Percentiles rank a stretch among this genome's conserved stretches.
These are phyloP conservation scores for Plasmodium gonderi DNA, from an alignment of 169 alveolate genomes.

Conservation along the genomic window DNA sequence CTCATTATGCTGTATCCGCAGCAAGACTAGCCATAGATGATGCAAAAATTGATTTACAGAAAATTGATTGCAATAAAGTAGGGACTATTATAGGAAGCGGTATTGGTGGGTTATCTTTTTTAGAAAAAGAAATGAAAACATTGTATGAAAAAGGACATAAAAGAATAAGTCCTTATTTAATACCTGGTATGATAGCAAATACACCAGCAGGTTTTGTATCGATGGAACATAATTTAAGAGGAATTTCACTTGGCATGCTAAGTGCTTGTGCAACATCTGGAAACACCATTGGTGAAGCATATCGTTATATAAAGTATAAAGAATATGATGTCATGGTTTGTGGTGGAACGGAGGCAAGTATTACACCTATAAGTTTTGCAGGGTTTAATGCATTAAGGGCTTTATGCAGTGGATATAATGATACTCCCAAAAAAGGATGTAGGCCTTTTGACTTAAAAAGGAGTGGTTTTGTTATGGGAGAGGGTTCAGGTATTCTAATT, in stretches of 20 bases:
- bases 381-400: constrained; percentile 88
- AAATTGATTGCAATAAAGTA: constrained; percentile 71
- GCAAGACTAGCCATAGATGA: constrained; percentile 81
- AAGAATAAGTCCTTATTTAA: constrained; percentile 78
- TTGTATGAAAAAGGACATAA: constrained; percentile 76
- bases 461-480: constrained; percentile 91
- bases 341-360: constrained; percentile 89
- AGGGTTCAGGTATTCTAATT: constrained; percentile 91
- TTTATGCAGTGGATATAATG: constrained; percentile 83
- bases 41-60: constrained; percentile 71
- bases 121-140: constrained; percentile 77
- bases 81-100: constrained; percentile 84
- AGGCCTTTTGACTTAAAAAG: constrained; percentile 92
- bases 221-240: constrained; percentile 79
- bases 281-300: constrained; percentile 88
- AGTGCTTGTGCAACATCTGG: constrained; percentile 90
- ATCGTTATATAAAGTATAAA: constrained; percentile 82
- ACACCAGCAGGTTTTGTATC: constrained; percentile 83
- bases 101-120: constrained; percentile 79
- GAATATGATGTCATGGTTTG: constrained; percentile 88
- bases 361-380: constrained; percentile 85
- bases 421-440: constrained; percentile 86
- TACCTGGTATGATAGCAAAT: constrained; percentile 85
- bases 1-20: constrained; percentile 84
- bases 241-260: constrained; percentile 80